phyloP scores from a whole-genome alignment of 306 rosid species.

The Cicer arietinum region DNA sequence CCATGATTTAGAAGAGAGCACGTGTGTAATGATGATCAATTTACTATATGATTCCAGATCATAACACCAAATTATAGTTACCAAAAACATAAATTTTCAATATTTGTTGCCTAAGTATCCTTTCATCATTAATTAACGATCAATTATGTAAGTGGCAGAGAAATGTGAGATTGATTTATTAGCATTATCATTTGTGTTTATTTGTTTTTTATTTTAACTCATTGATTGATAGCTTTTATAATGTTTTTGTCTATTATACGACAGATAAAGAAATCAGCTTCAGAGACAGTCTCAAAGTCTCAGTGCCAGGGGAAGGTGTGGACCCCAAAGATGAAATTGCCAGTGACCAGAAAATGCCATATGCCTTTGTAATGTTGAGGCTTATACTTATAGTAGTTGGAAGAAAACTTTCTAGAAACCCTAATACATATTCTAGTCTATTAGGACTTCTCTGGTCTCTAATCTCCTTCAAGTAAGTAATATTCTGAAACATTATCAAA shows the following conservation, averaged over 20 bases:
- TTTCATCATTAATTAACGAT: slow-evolving; percentile 26
- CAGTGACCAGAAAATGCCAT: slow-evolving; percentile 72
- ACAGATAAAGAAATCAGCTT: slow-evolving; percentile 63
- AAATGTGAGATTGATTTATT: background rate
- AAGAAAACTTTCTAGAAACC: slow-evolving; percentile 85
- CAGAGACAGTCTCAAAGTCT: slow-evolving; percentile 48
- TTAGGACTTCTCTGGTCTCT: slow-evolving; percentile 92
- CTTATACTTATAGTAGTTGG: slow-evolving; percentile 87
- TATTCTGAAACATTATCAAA: background rate
- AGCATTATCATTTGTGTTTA: background rate
- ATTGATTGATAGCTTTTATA: background rate
- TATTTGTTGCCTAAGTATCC: slow-evolving; percentile 20
- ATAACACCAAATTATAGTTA: slow-evolving; percentile 41
- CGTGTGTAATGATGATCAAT: slow-evolving; percentile 51
- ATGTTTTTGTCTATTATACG: slow-evolving; percentile 25
- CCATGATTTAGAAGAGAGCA: slow-evolving; percentile 52
- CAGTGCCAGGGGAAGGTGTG: slow-evolving; percentile 38
- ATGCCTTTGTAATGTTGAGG: slow-evolving; percentile 82
- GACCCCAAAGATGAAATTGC: slow-evolving; percentile 22
- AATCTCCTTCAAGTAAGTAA: slow-evolving; percentile 70
- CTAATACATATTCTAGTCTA: slow-evolving; percentile 88
- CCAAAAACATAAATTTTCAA: slow-evolving; percentile 12
- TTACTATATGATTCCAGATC: slow-evolving; percentile 40
- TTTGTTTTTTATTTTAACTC: background rate
- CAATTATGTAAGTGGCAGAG: slow-evolving; percentile 33